Evolutionary conservation across 2,329 filamentous ascomycete species (phyloP).

Genomic region (Talaromyces amestolkiae): DNA sequence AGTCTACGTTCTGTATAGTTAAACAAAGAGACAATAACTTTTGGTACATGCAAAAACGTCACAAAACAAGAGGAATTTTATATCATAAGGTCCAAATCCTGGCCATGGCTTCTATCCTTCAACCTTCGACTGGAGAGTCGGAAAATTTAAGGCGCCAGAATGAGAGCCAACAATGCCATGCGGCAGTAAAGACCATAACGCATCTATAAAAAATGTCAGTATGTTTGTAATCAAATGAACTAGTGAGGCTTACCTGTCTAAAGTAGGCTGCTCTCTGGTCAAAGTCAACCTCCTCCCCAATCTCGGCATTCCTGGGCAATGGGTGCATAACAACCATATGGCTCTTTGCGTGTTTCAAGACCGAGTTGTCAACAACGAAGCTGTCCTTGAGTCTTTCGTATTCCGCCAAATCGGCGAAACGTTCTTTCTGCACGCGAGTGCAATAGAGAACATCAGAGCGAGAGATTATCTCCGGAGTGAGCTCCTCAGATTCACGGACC

Average conservation of each 20-base stretch:
- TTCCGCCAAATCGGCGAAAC: conserved; percentile 75
- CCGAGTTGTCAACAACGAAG: conserved; percentile 85
- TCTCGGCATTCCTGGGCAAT: conserved; percentile 87
- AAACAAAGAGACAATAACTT: conserved; percentile 16
- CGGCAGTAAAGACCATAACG: conserved; percentile 95
- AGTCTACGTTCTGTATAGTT: conserved; percentile 8
- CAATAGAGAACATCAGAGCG: conserved; percentile 92
- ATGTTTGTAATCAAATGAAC: conserved; percentile 16
- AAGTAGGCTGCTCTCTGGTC: conserved; percentile 97
- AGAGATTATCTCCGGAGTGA: conserved; percentile 84
- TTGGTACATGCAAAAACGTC: conserved; percentile 18
- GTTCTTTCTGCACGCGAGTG: conserved; percentile 93
- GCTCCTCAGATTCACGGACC: conserved; percentile 67
- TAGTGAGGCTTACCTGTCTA: conserved; percentile 79
- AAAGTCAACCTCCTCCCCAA: conserved; percentile 94
- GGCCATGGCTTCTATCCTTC: background rate
- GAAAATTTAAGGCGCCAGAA: conserved; percentile 62
- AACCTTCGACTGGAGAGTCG: background rate
- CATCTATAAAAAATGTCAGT: conserved; percentile 67
- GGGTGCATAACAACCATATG: conserved; percentile 96
- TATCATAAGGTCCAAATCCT: background rate
- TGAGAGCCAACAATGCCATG: conserved; percentile 93
- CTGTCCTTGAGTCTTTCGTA: conserved; percentile 87
- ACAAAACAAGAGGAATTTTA: conserved; percentile 1
- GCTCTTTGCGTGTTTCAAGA: conserved; percentile 85